phyloP scores from a whole-genome alignment of 257 asterid species.

The Scutellaria baicalensis region DNA sequence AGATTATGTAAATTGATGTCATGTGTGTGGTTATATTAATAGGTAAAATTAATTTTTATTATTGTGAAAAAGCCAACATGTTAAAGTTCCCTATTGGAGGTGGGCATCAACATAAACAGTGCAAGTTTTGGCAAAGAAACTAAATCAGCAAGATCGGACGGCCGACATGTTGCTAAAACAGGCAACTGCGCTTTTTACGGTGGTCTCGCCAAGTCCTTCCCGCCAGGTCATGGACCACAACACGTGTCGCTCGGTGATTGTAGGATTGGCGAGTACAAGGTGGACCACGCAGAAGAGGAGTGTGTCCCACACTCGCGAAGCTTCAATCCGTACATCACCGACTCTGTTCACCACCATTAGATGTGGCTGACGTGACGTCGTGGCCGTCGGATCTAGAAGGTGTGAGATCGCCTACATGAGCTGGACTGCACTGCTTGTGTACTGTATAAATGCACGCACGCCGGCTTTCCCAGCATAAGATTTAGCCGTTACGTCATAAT shows the following conservation, averaged over 20 bases:
- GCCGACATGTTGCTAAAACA: conserved; percentile 32
- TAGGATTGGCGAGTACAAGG: background rate
- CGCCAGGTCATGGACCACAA: background rate
- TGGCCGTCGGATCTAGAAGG: conserved; percentile 42
- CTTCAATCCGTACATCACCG: conserved; percentile 31
- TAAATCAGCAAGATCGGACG: background rate
- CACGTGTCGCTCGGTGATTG: conserved; percentile 20
- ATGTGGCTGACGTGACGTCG: conserved; percentile 15
- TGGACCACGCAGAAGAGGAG: conserved; percentile 20
- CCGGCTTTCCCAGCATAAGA: conserved; percentile 15
- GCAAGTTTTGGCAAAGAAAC: background rate
- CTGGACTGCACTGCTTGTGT: conserved; percentile 20
- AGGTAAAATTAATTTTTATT: too few species aligned
- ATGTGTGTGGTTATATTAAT: too few species aligned
- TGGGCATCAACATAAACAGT: background rate
- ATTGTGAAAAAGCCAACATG: background rate
- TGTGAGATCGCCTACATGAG: conserved; percentile 9
- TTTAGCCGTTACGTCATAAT: background rate
- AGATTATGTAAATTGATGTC: too few species aligned
- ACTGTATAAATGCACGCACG: background rate
- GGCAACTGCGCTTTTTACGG: conserved; percentile 1
- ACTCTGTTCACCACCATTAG: conserved; percentile 2
- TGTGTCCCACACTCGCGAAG: conserved; percentile 31
- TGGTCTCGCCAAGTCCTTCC: conserved; percentile 22
- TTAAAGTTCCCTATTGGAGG: background rate